Evolutionary conservation across 2,329 filamentous ascomycete species (phyloP), one percentile per base, ranked within the genome.

Genomic region (Xylaria sp.): DNA sequence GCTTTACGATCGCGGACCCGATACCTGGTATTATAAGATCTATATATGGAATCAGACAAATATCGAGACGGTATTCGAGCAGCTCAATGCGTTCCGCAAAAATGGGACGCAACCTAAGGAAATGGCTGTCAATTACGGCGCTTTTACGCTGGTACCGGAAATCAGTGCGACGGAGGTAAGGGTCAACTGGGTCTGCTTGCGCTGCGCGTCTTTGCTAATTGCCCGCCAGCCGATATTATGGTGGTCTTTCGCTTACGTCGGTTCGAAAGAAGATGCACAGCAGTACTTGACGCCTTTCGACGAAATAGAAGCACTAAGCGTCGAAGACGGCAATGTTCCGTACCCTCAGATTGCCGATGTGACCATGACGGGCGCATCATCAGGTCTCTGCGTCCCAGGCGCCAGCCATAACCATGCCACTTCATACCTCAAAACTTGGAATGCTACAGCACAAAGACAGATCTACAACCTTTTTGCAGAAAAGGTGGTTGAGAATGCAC

Each of bases 171-270:
- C 62, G 4, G 60, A 69, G 32, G 68, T 68, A 19, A 36, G 34
- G 7, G 12, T 17, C 12, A 47, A 47, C 5, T 55, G 11, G 62
- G 62, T n/a, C 4, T n/a, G 12, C 17, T 6, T 32, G 27, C 24
- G 5, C 47, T 27, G 47, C 8, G 3, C 32, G n/a, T 34, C 36
- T 27, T 47, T 11, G 4, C 8, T 34, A 59, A 27, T 27, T 27
- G 24, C 24, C 24, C 24, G 24, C 24, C 39, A 56, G 24, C 45
- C 60, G n/a, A 56, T 63, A 17, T 1, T 77, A 3, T 65, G 14
- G 2, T 76, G 73, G 73, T 58, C 63, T 2, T 76, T 77, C 51
- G 61, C 56, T 32, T 77, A 76, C 42, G 50, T 48, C 9, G 74
- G 75, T 3, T 55, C 71, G 8, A 65, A 69, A 0, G 50, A 65